Evolutionary conservation across 306 rosid species (phyloP), one percentile per base, ranked within the genome.

Genomic region (Potentilla sterilis): DNA sequence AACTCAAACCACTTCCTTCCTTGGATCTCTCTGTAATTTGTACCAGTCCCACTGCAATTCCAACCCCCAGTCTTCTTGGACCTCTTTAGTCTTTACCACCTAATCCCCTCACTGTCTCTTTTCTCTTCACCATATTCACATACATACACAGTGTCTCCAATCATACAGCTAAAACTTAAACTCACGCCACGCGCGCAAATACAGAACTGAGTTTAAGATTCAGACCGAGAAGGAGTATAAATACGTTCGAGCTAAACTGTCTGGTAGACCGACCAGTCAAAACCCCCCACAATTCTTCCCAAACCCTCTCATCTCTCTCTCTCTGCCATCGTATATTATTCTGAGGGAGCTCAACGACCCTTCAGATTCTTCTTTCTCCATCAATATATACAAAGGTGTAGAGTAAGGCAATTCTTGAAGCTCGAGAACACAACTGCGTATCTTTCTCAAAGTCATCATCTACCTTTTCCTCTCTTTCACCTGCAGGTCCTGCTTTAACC

Each of bases 221-320:
- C 46, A 64, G 46, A 37, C 22, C 21, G 12, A 34, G 67, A 37
- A 63, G 35, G 44, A 63, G 42, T 40, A 10, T 13, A 28, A 11
- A 5, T 46, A 3, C 49, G 47, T 67, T 38, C 2, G 75, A 83
- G 84, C 85, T 78, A 88, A 83, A 85, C 85, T 78, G 92, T 89
- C 86, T 72, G 91, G 92, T 86, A 87, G 88, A 89, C 85, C 97
- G 87, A 89, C 90, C 97, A 81, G 93, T 91, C 96, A 90, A 90
- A 38, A 65, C 6, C 67, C 55, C 41, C 66, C 64, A 59, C 40
- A 28, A 24, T 13, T 32, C 35, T 59, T 12, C 24, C 14, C 44
- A 44, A 77, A 71, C 9, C 69, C 59, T 12, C 2, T 0, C 18
- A 64, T 34, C 54, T 70, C 22, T 74, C 28, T 80, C 68, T 40